Conservation (phyloP, 495 filamentous ascomycete species). For the Penicillium malachiteum region DNA sequence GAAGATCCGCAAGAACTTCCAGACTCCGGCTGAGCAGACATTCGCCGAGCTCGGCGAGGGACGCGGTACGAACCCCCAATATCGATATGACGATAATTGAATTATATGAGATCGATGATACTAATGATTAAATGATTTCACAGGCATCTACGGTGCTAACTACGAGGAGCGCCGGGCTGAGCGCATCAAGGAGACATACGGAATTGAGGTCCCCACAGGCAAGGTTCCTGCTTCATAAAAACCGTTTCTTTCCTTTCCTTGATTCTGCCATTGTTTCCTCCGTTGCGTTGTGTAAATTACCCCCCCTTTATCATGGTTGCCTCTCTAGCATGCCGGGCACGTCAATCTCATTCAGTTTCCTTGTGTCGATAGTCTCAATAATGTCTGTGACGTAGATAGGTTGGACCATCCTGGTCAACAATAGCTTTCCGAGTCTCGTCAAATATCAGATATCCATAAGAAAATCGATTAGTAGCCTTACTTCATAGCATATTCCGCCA, state of each 20-base stretch:
- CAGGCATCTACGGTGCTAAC: conserved; percentile 79
- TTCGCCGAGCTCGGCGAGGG: conserved; percentile 84
- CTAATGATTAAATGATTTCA: background rate
- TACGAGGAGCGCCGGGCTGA: conserved; percentile 84
- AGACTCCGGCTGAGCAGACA: conserved; percentile 79
- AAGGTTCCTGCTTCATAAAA: conserved; percentile 43
- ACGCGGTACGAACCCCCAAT: conserved; percentile 60
- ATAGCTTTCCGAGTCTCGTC: no score
- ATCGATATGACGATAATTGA: background rate
- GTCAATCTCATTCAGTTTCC: conserved; percentile 21
- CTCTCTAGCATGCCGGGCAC: conserved; percentile 38
- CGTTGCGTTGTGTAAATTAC: conserved; percentile 45
- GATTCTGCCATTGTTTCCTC: conserved; percentile 19
- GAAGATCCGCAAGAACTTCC: conserved; percentile 66
- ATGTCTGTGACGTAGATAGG: conserved; percentile 5
- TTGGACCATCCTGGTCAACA: background rate
- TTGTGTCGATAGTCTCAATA: conserved; percentile 9
- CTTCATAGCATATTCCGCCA: background rate
- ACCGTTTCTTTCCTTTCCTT: conserved; percentile 10
- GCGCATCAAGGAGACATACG: conserved; percentile 86
- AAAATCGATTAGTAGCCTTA: background rate
- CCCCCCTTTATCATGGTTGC: conserved; percentile 35
- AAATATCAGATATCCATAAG: no score
- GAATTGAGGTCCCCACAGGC: conserved; percentile 69
- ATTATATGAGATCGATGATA: background rate